Evolutionary conservation across 768 basidiomycete genomes (phyloP).

Genomic region (Amanita pallidorosea): DNA sequence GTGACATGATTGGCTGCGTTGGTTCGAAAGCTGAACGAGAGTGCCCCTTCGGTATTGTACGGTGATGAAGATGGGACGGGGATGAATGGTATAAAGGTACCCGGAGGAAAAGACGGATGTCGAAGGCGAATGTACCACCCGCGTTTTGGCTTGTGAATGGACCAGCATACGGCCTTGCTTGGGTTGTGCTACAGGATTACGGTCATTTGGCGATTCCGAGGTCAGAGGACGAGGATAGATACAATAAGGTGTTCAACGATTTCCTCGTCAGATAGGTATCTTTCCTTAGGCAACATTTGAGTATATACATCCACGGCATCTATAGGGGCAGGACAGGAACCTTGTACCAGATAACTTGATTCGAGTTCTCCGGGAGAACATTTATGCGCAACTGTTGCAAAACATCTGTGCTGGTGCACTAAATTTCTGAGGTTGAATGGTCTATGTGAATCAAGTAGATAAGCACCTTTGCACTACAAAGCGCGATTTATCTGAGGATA

Average conservation of each 20-base stretch:
- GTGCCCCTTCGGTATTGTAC: slow-evolving; percentile 38
- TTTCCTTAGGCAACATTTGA: slow-evolving; percentile 40
- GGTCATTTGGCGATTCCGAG: background rate
- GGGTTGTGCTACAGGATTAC: slow-evolving; percentile 45
- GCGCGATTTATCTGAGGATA: slow-evolving; percentile 8
- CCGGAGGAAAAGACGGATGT: slow-evolving; percentile 58
- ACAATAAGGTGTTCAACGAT: slow-evolving; percentile 70
- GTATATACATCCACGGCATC: slow-evolving; percentile 2
- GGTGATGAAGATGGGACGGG: slow-evolving; percentile 37
- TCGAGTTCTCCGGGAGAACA: slow-evolving; percentile 44
- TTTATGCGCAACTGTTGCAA: slow-evolving; percentile 59
- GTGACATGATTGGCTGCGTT: slow-evolving; percentile 14
- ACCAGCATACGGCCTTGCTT: slow-evolving; percentile 59
- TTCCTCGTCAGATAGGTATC: slow-evolving; percentile 62
- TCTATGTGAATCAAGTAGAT: background rate
- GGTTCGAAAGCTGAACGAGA: slow-evolving; percentile 43
- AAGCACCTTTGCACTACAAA: slow-evolving; percentile 24
- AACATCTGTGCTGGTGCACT: slow-evolving; percentile 54
- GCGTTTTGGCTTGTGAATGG: slow-evolving; percentile 65
- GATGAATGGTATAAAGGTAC: slow-evolving; percentile 42
- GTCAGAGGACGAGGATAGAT: slow-evolving; percentile 16
- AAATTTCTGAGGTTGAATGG: background rate
- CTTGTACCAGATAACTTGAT: slow-evolving; percentile 65
- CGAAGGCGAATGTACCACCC: slow-evolving; percentile 82
- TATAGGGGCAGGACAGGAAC: slow-evolving; percentile 21